phyloP scores from a whole-genome alignment of 768 basidiomycete genomes.

The Saitozyma sp. region DNA sequence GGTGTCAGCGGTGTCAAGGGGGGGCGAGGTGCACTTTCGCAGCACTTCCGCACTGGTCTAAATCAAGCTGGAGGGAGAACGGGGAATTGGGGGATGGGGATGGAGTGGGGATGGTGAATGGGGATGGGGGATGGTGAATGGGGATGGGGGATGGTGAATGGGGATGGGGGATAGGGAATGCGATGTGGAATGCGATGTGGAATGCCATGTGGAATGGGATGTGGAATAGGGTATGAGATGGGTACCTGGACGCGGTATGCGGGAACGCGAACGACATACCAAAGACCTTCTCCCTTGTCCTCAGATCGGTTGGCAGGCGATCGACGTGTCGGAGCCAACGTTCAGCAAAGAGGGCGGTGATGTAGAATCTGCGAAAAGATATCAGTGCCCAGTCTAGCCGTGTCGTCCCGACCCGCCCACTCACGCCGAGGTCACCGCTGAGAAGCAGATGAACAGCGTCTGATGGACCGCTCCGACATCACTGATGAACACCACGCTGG shows the following conservation, averaged over 20 bases:
- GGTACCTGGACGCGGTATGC: no score
- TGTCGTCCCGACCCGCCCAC: not conserved
- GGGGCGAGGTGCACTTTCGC: no score
- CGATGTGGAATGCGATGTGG: no score
- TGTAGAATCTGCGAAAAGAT: constrained; percentile 48
- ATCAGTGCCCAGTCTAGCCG: constrained; percentile 1
- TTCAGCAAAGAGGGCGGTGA: constrained; percentile 50
- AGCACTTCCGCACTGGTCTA: no score
- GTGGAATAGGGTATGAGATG: no score
- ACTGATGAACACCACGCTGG: constrained; percentile 50
- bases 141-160: no score
- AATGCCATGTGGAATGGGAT: no score
- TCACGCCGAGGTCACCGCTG: constrained; percentile 23
- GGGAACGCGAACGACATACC: constrained; percentile 13
- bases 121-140: no score
- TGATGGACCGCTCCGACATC: constrained; percentile 50
- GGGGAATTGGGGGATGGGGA: no score
- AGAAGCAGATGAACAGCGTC: constrained; percentile 45
- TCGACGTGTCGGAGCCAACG: constrained; percentile 55
- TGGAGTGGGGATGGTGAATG: no score
- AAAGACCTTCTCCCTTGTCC: constrained; percentile 46
- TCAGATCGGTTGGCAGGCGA: constrained; percentile 51
- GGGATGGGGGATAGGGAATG: no score
- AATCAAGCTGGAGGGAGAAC: no score
- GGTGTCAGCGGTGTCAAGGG: not conserved